Evolutionary conservation across 1,284 basidiomycete species (phyloP).

Genomic region (Trametes polyzona): DNA sequence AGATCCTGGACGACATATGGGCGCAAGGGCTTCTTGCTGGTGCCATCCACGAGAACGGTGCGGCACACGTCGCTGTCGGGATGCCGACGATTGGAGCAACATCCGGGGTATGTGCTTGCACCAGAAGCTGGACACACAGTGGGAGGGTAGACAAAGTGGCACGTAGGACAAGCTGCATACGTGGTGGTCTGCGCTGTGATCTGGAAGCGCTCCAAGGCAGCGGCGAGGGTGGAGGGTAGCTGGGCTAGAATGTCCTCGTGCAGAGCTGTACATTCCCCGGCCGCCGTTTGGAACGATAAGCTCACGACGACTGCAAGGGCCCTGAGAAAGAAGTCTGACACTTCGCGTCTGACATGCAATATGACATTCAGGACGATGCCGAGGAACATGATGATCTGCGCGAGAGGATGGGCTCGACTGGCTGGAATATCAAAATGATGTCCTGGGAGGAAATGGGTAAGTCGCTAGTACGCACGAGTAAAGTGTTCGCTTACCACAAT

Average conservation of each 20-base stretch:
- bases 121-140: not conserved
- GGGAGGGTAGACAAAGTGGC: not conserved
- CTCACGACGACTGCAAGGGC: not conserved
- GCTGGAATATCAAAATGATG: not conserved
- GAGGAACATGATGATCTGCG: slow-evolving; percentile 4
- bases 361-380: slow-evolving; percentile 5
- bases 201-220: slow-evolving; percentile 2
- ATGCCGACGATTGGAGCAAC: not conserved
- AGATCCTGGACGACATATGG: slow-evolving; percentile 7
- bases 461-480: too few species aligned
- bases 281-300: not conserved
- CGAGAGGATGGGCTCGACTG: not conserved
- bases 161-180: slow-evolving; percentile 1
- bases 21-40: not conserved
- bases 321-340: slow-evolving; percentile 1
- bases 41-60: not conserved
- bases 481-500: too few species aligned
- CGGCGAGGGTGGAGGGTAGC: not conserved
- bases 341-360: not conserved
- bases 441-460: not conserved
- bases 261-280: not conserved
- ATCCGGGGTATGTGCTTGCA: not conserved
- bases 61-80: not conserved
- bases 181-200: not conserved
- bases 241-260: not conserved